Evolutionary conservation across 768 basidiomycete species (phyloP).

Genomic region (Porphyrellus cyaneotinctus): DNA sequence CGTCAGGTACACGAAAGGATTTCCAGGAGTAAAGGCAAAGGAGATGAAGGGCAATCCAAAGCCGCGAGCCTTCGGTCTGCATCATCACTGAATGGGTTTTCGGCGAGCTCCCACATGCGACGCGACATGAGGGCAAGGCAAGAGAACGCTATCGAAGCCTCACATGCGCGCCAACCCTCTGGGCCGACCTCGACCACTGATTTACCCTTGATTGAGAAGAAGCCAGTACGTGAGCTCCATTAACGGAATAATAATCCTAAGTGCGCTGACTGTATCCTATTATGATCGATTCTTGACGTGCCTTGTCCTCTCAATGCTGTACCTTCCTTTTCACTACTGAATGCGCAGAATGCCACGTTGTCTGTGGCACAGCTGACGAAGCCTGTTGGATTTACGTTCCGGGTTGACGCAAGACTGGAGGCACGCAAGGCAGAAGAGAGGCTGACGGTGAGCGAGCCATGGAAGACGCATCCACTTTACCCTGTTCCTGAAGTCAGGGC

Average conservation of each 20-base stretch:
- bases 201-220: constrained; percentile 28
- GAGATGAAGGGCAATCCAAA: constrained; percentile 5
- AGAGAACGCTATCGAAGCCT: not conserved
- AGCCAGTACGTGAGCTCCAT: constrained; percentile 29
- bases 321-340: constrained; percentile 13
- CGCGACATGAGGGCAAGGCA: not conserved
- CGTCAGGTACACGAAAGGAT: constrained; percentile 10
- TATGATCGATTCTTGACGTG: constrained; percentile 6
- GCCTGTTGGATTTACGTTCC: constrained; percentile 52
- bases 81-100: not conserved
- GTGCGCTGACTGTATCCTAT: constrained; percentile 24
- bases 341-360: constrained; percentile 21
- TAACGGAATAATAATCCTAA: constrained; percentile 19
- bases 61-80: not conserved
- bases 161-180: constrained; percentile 6
- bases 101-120: constrained; percentile 4
- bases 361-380: constrained; percentile 37
- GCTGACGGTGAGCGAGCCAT: constrained; percentile 23
- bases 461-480: constrained; percentile 18
- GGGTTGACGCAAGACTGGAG: constrained; percentile 45
- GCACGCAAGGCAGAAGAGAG: constrained; percentile 41
- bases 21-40: constrained; percentile 10
- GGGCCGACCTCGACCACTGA: constrained; percentile 19
- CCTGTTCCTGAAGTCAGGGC: constrained; percentile 52
- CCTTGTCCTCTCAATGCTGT: constrained; percentile 12